These are phyloP conservation scores for Hymenotorrendiella dingleyae DNA, from an alignment of 2,329 filamentous ascomycete genomes.

Conservation along the genomic window DNA sequence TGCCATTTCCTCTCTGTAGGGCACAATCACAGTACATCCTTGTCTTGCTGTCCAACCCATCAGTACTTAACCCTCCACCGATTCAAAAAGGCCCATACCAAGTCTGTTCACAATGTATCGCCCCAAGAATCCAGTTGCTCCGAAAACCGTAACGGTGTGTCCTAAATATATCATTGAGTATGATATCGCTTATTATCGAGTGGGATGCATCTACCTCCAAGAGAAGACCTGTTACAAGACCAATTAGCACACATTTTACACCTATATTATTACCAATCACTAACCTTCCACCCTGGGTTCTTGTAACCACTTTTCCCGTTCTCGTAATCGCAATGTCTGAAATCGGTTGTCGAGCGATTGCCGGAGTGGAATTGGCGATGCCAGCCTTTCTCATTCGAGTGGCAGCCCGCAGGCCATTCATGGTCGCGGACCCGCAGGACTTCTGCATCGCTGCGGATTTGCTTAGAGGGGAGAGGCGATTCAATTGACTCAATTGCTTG, in stretches of 20 bases:
- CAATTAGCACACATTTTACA: constrained; percentile 27
- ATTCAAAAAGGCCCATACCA: constrained; percentile 44
- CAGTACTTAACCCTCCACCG: constrained; percentile 11
- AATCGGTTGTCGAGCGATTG: constrained; percentile 48
- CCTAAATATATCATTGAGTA: constrained; percentile 47
- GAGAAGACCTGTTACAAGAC: constrained; percentile 57
- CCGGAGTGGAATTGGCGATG: constrained; percentile 38
- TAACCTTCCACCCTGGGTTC: constrained; percentile 83
- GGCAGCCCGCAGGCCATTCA: constrained; percentile 52
- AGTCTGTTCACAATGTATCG: constrained; percentile 96
- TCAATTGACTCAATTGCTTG: constrained; percentile 15
- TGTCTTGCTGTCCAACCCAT: constrained; percentile 60
- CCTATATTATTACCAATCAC: constrained; percentile 27
- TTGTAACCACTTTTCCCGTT: constrained; percentile 92
- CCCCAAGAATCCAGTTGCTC: constrained; percentile 90
- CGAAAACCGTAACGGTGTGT: constrained; percentile 95
- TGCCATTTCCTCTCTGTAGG: constrained; percentile 94
- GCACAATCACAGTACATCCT: constrained; percentile 90
- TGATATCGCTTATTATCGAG: neutral
- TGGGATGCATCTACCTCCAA: constrained; percentile 61
- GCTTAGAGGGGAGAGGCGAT: too few species aligned
- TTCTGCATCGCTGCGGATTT: constrained; percentile 33
- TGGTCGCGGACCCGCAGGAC: constrained; percentile 36
- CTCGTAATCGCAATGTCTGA: constrained; percentile 90
- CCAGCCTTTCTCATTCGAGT: constrained; percentile 44